phyloP scores from a whole-genome alignment of 1,284 basidiomycete genomes.

The Leccinum ambiguum region DNA sequence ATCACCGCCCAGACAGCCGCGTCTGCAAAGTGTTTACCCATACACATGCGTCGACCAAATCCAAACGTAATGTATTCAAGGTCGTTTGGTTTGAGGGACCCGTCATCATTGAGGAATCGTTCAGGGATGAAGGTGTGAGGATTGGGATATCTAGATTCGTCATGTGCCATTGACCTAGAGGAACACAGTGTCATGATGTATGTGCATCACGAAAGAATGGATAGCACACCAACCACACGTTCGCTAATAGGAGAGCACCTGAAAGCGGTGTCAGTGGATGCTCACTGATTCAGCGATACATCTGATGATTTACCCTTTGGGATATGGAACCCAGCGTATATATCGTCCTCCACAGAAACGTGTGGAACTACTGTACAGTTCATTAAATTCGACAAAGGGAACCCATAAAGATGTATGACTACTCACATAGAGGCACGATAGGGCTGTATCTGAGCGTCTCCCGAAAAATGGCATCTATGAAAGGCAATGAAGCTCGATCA shows the following conservation, averaged over 20 bases:
- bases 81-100: background rate
- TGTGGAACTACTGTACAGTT: background rate
- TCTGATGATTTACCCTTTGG: background rate
- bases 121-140: background rate
- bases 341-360: background rate
- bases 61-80: background rate
- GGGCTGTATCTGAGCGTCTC: background rate
- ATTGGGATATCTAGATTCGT: background rate
- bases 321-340: background rate
- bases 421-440: background rate
- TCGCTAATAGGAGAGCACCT: background rate
- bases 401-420: background rate
- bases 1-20: background rate
- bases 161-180: background rate
- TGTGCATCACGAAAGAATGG: background rate
- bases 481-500: background rate
- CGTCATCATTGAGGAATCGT: background rate
- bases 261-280: background rate
- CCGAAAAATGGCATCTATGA: background rate
- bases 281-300: no score
- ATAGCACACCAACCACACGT: background rate
- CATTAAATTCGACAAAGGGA: background rate
- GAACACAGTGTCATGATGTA: background rate
- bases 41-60: background rate
- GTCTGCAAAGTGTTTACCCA: background rate